phyloP scores from a whole-genome alignment of 352 stramenopile genomes.

The Paralagenidium karlingii region DNA sequence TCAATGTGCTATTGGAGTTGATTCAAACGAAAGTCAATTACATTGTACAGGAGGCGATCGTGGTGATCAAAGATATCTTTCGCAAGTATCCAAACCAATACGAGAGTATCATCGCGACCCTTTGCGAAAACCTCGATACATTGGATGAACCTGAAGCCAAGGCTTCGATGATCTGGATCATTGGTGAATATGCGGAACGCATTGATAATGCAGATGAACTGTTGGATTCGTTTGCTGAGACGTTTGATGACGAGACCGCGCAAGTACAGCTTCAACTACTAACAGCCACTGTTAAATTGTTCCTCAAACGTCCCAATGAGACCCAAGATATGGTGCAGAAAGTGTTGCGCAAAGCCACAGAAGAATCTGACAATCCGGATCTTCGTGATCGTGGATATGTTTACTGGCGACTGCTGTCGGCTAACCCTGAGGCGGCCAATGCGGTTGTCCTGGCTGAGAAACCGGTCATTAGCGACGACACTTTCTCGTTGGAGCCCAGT shows the following conservation, averaged over 20 bases:
- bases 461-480: constrained; percentile 99
- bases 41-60: constrained; percentile 98
- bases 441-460: constrained; percentile 97
- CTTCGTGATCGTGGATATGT: constrained; percentile 97
- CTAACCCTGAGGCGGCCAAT: constrained; percentile 96
- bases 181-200: constrained; percentile 98
- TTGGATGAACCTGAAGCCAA: constrained; percentile 98
- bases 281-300: constrained; percentile 98
- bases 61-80: constrained; percentile 99
- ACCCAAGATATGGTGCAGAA: constrained; percentile 96
- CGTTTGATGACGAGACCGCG: constrained; percentile 96
- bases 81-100: constrained; percentile 99
- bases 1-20: constrained; percentile 97
- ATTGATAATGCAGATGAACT: constrained; percentile 99
- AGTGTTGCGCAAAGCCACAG: constrained; percentile 95
- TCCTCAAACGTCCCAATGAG: constrained; percentile 92
- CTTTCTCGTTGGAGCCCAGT: constrained; percentile 88
- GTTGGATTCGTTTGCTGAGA: constrained; percentile 97
- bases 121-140: constrained; percentile 99
- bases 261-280: constrained; percentile 97
- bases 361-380: constrained; percentile 98
- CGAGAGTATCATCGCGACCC: constrained; percentile 97
- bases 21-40: constrained; percentile 99
- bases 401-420: constrained; percentile 98
- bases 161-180: constrained; percentile 99